These are phyloP conservation scores for Calamus simplicifolius DNA, from an alignment of 176 grass and related monocot genomes.

Conservation along the genomic window DNA sequence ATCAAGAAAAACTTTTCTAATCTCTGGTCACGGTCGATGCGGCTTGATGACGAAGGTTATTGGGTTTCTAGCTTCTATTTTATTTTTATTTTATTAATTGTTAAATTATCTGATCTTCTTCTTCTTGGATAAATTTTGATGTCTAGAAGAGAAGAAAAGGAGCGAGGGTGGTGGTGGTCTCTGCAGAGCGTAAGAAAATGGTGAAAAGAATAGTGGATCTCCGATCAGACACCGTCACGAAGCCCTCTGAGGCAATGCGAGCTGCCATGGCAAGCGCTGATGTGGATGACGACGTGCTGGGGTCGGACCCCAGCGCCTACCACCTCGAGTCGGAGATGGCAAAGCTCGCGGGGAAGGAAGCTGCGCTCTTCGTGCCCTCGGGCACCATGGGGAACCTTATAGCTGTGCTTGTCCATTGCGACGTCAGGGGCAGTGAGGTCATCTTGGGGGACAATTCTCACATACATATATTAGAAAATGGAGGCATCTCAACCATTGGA, in stretches of 20 bases:
- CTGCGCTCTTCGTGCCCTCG: slow-evolving; percentile 80
- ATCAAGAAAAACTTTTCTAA: too few relatives aligned
- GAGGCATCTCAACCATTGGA: slow-evolving; percentile 75
- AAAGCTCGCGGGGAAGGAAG: slow-evolving; percentile 60
- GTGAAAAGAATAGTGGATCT: slow-evolving; percentile 67
- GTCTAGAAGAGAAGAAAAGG: too few relatives aligned
- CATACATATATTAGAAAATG: slow-evolving; percentile 92
- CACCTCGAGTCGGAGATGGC: slow-evolving; percentile 65
- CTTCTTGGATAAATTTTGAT: too few relatives aligned
- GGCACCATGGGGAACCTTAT: slow-evolving; percentile 97
- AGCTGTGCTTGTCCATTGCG: slow-evolving; percentile 76
- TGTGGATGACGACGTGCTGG: slow-evolving; percentile 84
- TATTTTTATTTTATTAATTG: too few relatives aligned
- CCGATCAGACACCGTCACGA: slow-evolving; percentile 90
- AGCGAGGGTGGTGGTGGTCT: too few relatives aligned
- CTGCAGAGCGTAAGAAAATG: slow-evolving; percentile 17
- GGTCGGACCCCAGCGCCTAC: slow-evolving; percentile 57
- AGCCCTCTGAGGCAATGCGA: slow-evolving; percentile 73
- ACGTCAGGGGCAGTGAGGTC: slow-evolving; percentile 74
- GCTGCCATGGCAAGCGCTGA: slow-evolving; percentile 85
- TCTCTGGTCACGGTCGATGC: too few relatives aligned
- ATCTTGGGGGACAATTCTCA: slow-evolving; percentile 77
- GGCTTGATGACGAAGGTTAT: too few relatives aligned
- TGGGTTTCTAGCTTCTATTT: too few relatives aligned
- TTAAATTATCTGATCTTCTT: too few relatives aligned